Percentiles rank a stretch among this genome's conserved stretches.
Conservation (phyloP, 805 yeast species). For the Saccharomycopsis synnaedendra region DNA sequence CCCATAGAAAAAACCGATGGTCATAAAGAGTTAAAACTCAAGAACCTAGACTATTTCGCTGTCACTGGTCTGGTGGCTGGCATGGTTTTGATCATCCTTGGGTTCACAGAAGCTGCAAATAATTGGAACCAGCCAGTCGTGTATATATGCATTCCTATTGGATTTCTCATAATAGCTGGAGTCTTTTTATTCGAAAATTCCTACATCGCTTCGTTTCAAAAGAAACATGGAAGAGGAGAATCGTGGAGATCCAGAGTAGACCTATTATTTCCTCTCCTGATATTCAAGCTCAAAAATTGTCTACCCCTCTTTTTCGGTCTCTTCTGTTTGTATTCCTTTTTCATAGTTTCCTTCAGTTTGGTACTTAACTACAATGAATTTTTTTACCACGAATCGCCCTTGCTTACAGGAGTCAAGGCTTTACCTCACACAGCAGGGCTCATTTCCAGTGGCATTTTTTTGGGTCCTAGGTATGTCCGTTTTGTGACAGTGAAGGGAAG, state of each 20-base stretch:
- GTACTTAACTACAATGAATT: conserved; percentile 21
- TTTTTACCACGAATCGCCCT: conserved; percentile 21
- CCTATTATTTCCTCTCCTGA: conserved; percentile 22
- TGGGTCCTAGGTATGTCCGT: conserved; percentile 14
- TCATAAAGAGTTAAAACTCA: conserved; percentile 16
- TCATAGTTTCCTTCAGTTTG: conserved; percentile 18
- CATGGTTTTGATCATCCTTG: conserved; percentile 21
- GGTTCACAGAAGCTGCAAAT: conserved; percentile 11
- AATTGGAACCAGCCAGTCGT: conserved; percentile 11
- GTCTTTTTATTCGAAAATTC: conserved; percentile 8
- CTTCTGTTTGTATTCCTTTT: conserved; percentile 18
- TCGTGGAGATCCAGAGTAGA: conserved; percentile 10
- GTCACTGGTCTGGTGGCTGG: conserved; percentile 31
- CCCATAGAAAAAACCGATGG: conserved; percentile 21
- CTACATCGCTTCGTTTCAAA: neutral
- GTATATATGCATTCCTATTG: conserved; percentile 42
- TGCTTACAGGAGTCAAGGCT: conserved; percentile 27
- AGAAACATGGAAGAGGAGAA: neutral
- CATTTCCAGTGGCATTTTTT: conserved; percentile 6
- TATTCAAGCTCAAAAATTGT: conserved; percentile 21
- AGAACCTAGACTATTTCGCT: conserved; percentile 28
- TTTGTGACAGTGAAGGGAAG: neutral
- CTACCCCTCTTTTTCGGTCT: conserved; percentile 18
- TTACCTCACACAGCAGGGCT: conserved; percentile 27
- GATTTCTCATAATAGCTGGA: conserved; percentile 46